Percentiles rank a stretch among this genome's conserved stretches.
These are phyloP conservation scores for Glarea lozoyensis DNA, from an alignment of 495 filamentous ascomycete species.

Conservation along the genomic window DNA sequence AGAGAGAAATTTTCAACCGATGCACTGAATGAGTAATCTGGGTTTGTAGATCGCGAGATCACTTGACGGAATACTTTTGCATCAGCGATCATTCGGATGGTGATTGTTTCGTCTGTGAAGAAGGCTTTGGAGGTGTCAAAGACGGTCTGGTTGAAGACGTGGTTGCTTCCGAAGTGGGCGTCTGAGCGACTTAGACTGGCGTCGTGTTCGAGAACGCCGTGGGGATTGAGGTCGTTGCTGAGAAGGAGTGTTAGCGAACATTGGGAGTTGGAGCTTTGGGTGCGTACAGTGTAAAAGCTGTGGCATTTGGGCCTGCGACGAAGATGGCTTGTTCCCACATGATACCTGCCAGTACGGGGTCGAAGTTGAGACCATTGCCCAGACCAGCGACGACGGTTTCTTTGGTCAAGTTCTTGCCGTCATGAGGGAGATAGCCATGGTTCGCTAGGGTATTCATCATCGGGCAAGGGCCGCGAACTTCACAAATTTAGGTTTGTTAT, in stretches of 20 bases:
- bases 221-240: constrained; percentile 1
- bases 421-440: constrained; percentile 1
- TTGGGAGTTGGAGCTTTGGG: not conserved
- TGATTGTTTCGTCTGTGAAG: constrained; percentile 27
- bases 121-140: constrained; percentile 30
- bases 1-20: constrained; percentile 29
- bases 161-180: constrained; percentile 34
- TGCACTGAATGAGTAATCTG: constrained; percentile 27
- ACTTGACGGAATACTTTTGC: constrained; percentile 32
- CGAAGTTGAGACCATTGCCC: constrained; percentile 2
- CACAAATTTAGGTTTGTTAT: not conserved
- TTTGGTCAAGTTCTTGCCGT: not conserved
- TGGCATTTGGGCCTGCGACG: constrained; percentile 3
- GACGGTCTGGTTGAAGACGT: constrained; percentile 34
- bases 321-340: constrained; percentile 6
- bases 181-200: constrained; percentile 23
- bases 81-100: constrained; percentile 30
- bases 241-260: not conserved
- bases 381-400: not conserved
- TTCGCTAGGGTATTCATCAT: constrained; percentile 7
- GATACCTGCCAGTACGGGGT: constrained; percentile 2
- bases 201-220: constrained; percentile 2
- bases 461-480: constrained; percentile 2
- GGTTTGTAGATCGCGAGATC: constrained; percentile 31
- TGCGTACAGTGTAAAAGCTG: constrained; percentile 1